Conservation (phyloP, 345 rosid genomes). For the thale cress (Arabidopsis thaliana) region TAIR10.1 NC_003071.7:15312501-15313000, state of each 20-base stretch:
- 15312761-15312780: slow-evolving; percentile 44
- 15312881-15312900: slow-evolving; percentile 50
- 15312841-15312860: slow-evolving; percentile 33
- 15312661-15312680: not conserved
- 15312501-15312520: slow-evolving; percentile 66
- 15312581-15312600: slow-evolving; percentile 45
- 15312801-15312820: slow-evolving; percentile 46
- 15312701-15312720: slow-evolving; percentile 53
- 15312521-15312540: slow-evolving; percentile 53
- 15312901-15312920: slow-evolving; percentile 51
- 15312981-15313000: slow-evolving; percentile 45
- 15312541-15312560: slow-evolving; percentile 55
- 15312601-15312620: slow-evolving; percentile 56
- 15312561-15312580: slow-evolving; percentile 52
- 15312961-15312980: slow-evolving; percentile 39
- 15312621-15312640: slow-evolving; percentile 30
- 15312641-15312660: slow-evolving; percentile 14
- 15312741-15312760: slow-evolving; percentile 46
- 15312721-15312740: slow-evolving; percentile 40
- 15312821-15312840: slow-evolving; percentile 38
- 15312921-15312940: slow-evolving; percentile 62
- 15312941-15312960: slow-evolving; percentile 50
- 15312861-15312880: slow-evolving; percentile 36
- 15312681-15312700: not conserved
- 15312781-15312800: slow-evolving; percentile 59